Base-by-base conservation (phyloP, 768 basidiomycete species). In the Boletus rex-veris region DNA sequence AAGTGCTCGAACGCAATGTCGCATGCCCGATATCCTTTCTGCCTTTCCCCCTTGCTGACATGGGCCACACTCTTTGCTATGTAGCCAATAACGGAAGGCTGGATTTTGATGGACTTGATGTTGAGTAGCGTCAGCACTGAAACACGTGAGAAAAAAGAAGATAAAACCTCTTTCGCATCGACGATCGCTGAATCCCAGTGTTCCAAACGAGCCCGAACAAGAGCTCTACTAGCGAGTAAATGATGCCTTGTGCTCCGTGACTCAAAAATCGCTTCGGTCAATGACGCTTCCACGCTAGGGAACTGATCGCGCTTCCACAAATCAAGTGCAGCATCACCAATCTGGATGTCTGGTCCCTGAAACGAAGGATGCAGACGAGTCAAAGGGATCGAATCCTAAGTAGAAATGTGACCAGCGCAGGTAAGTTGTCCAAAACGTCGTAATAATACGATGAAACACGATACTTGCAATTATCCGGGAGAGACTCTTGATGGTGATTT, bases 61-160 rank as follows among this genome's bases (percentile, higher is more conserved):
- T 30, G 38, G 10, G 53, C 39, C 9, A 45, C 7, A 21, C 53
- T 45, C 28, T 33, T 54, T 21, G 55, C 50, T 4, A 57, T 49
- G 15, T 45, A 24, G 3, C 51, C 55, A 28, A 57, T 48, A 18
- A 38, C n/a, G 8, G 55, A 57, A 1, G 35, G 43, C 9, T 40
- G 46, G 1, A 38, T 40, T 30, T 40, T 11, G 7, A 57, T 31
- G 4, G 51, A 48, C 55, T 57, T 37, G 36, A 6, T 4, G 16
- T 37, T 7, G 24, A 36, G 28, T 43, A 16, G 7, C 14, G n/a
- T 37, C 31, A 37, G 21, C 4, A 6, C 11, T 7, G 5, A n/a
- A 1, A 8, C 2, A 12, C n/a, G 9, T 0, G 4, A 38, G 11
- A 41, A 10, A 14, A 4, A 24, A 18, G 6, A 15, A 15, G 8